A percentile compares a stretch with the other conserved stretches of the same genome.
These are phyloP conservation scores for Solanum piurae DNA, from an alignment of 257 asterid genomes.

Conservation along the genomic window DNA sequence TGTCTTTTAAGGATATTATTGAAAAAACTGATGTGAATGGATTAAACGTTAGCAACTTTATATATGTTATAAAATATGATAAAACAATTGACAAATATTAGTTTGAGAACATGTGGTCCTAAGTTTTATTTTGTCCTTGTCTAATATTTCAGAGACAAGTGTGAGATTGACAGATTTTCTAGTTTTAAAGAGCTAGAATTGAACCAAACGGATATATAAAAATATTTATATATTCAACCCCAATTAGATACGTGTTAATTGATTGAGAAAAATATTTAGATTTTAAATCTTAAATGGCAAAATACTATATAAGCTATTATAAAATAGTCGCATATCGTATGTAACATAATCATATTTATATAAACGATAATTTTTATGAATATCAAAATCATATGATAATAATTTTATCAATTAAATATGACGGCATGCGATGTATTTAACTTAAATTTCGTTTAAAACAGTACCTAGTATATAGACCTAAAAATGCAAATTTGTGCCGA, in stretches of 20 bases:
- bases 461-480: background rate
- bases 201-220: background rate
- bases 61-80: too few relatives aligned
- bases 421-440: background rate
- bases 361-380: too few relatives aligned
- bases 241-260: background rate
- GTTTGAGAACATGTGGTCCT: background rate
- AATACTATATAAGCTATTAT: background rate
- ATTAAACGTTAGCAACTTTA: too few relatives aligned
- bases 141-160: background rate
- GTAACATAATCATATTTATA: too few relatives aligned
- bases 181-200: background rate
- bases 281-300: background rate
- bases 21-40: too few relatives aligned
- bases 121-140: background rate
- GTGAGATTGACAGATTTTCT: background rate
- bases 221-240: background rate
- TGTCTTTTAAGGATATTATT: too few relatives aligned
- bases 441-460: background rate
- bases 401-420: too few relatives aligned
- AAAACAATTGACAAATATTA: background rate
- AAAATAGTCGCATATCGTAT: fast-evolving
- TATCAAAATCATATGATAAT: too few relatives aligned
- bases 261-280: background rate
- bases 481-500: background rate